Conservation (phyloP, 305 asterid species). For the Lippia alba region DNA sequence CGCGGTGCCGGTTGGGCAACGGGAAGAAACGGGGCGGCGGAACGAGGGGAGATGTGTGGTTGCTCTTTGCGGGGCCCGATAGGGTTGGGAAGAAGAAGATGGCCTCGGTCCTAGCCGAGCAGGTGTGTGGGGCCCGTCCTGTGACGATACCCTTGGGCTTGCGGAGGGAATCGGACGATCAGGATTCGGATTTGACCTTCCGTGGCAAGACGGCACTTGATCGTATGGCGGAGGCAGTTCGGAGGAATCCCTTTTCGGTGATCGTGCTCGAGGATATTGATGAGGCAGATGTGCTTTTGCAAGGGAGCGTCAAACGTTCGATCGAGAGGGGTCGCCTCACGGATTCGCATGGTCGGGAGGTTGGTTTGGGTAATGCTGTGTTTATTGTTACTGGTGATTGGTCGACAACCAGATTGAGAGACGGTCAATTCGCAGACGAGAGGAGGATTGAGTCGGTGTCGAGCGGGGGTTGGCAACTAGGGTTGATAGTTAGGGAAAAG, state of each 20-base stretch:
- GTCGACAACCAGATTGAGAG: constrained; percentile 54
- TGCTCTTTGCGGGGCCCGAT: constrained; percentile 86
- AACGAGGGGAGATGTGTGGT: constrained; percentile 80
- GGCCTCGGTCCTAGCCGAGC: constrained; percentile 79
- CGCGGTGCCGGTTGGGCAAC: constrained; percentile 75
- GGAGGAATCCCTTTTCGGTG: constrained; percentile 78
- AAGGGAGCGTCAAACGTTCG: constrained; percentile 73
- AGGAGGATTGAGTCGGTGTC: constrained; percentile 51
- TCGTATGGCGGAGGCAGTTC: constrained; percentile 81
- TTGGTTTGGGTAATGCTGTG: constrained; percentile 78
- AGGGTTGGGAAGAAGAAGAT: constrained; percentile 83
- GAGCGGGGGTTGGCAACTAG: constrained; percentile 69
- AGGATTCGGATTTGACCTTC: constrained; percentile 52
- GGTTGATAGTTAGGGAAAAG: constrained; percentile 61
- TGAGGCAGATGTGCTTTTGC: constrained; percentile 76
- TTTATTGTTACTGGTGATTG: constrained; percentile 87
- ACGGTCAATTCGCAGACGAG: constrained; percentile 50
- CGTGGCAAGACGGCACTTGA: constrained; percentile 88
- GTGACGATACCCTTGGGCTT: constrained; percentile 65
- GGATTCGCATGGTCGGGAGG: constrained; percentile 93
- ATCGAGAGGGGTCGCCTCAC: constrained; percentile 86
- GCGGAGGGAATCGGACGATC: constrained; percentile 47
- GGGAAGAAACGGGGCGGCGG: constrained; percentile 74
- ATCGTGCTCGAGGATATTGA: constrained; percentile 85
- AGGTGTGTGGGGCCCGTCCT: constrained; percentile 67